phyloP scores from a whole-genome alignment of 305 asterid genomes.

The Fraxinus sp. region DNA sequence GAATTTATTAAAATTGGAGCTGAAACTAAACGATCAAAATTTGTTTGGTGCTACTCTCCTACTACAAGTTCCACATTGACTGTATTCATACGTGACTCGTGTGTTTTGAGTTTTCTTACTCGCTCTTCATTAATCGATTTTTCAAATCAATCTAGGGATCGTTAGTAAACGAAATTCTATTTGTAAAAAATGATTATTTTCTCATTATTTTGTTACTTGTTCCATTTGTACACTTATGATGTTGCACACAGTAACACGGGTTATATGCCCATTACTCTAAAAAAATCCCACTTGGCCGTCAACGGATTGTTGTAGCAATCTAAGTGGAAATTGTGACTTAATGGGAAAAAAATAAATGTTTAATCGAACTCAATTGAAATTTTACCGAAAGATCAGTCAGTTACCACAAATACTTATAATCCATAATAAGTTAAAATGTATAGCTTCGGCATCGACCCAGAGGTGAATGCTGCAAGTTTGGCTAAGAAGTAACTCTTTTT shows the following conservation, averaged over 20 bases:
- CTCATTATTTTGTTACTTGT: background rate
- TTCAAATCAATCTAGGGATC: background rate
- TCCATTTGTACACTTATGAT: background rate
- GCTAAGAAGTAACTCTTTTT: background rate
- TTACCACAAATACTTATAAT: too few relatives aligned
- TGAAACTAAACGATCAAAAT: too few relatives aligned
- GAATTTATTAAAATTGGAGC: background rate
- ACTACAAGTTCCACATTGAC: background rate
- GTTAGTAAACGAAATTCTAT: background rate
- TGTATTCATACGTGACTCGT: background rate
- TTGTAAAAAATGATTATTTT: background rate
- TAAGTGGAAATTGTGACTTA: background rate
- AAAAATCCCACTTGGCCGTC: background rate
- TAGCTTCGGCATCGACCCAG: too few relatives aligned
- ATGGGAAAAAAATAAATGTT: background rate
- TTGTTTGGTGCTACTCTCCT: background rate
- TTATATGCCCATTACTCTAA: background rate
- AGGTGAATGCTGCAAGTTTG: too few relatives aligned
- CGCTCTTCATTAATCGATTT: background rate
- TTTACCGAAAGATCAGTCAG: too few relatives aligned
- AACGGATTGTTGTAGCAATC: background rate
- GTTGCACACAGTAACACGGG: background rate
- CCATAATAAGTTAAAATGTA: too few relatives aligned
- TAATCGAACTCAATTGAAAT: background rate
- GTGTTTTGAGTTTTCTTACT: background rate